Conservation (phyloP, 345 rosid genomes). For the Passiflora organensis region DNA sequence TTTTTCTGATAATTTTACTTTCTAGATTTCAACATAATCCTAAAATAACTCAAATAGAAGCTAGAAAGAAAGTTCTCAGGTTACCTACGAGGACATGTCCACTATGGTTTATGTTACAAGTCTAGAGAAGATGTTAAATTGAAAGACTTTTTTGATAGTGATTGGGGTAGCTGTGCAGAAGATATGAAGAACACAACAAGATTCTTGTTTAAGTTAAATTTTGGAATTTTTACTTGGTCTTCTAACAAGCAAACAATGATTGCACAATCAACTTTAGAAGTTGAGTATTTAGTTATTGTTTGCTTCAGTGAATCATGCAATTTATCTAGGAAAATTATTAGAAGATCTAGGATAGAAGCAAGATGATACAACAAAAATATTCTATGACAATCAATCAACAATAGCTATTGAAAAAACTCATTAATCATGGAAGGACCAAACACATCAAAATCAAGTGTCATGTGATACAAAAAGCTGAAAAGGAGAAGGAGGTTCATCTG, state of each 20-base stretch:
- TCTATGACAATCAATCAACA: neutral
- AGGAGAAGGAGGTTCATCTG: neutral
- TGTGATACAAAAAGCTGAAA: neutral
- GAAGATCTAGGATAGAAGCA: neutral
- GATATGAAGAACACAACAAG: neutral
- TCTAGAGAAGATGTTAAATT: neutral
- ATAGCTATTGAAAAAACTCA: neutral
- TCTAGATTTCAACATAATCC: neutral
- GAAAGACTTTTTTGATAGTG: neutral
- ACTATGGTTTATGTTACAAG: neutral
- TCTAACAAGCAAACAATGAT: neutral
- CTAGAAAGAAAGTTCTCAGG: neutral
- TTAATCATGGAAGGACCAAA: neutral
- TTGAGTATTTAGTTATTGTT: neutral
- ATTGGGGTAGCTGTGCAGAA: neutral
- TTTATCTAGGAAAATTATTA: neutral
- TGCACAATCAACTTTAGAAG: conserved; percentile 1
- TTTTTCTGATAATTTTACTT: neutral
- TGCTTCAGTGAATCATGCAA: neutral
- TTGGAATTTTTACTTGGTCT: neutral
- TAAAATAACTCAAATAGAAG: neutral
- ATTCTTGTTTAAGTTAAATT: neutral
- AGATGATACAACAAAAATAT: neutral
- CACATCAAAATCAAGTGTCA: neutral
- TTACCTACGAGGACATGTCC: neutral